Evolutionary conservation across 2,329 filamentous ascomycete species (phyloP), one percentile per base, ranked within the genome.

Genomic region (Tolypocladium paradoxum): DNA sequence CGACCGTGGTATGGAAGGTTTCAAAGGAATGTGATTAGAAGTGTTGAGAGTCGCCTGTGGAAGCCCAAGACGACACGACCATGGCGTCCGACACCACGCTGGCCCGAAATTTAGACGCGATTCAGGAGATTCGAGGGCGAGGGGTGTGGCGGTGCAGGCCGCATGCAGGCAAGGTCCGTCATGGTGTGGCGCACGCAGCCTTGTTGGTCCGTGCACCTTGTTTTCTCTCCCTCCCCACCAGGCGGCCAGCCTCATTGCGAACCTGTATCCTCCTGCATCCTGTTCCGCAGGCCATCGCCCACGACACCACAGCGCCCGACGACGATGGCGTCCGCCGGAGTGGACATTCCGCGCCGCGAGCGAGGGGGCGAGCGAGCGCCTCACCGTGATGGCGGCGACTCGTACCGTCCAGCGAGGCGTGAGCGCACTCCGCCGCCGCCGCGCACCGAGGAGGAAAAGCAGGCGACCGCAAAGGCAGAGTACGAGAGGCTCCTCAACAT

Each of bases 401-500:
- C 70, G 50, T 81, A 81, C 57, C 72, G 75, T 45, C 76, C 76
- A 27, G 61, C 64, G 36, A 65, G 65, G 53, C 61, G 54, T 56
- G 65, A 62, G 56, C 69, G 65, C 53, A 56, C 63, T 14, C 64
- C 64, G 54, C 66, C 69, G 38, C 69, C 71, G 9, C 68, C 70
- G 51, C 76, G 75, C 57, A 83, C 81, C 48, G 90, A 88, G 62
- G 90, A 90, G 68, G 85, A 91, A 70, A 95, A 95, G 71, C 89
- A 92, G 71, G 88, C 85, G 27, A 84, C 84, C 40, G 88, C 90
- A 45, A 95, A 95, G 73, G 88, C 90, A 59, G 91, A 96, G 75
- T 95, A 96, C 72, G 85, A 95, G 71, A 92, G 92, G 72, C 80
- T 97, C 56, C 75, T 96, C 61, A 93, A 82, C 59, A 92, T 95